phyloP scores from a whole-genome alignment of 2,329 filamentous ascomycete genomes.

The Hymenoscyphus fraxineus region DNA sequence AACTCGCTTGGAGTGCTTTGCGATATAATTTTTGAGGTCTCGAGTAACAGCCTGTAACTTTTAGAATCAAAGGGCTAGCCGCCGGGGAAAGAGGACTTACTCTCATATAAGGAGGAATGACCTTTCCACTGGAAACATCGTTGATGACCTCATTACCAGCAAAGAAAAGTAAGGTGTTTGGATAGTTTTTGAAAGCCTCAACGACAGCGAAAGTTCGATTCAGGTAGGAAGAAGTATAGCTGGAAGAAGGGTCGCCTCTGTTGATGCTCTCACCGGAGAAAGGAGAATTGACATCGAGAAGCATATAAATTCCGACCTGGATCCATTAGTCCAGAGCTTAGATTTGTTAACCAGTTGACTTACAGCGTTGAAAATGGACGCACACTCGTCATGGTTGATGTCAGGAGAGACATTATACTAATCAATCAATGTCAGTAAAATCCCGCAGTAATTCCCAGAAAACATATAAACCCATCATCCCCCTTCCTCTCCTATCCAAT shows the following conservation, averaged over 20 bases:
- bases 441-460: not conserved
- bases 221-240: constrained; percentile 57
- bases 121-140: constrained; percentile 54
- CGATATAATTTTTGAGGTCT: constrained; percentile 78
- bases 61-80: constrained; percentile 13
- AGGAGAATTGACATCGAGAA: constrained; percentile 66
- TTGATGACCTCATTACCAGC: constrained; percentile 77
- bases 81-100: constrained; percentile 20
- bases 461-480: too few relatives aligned
- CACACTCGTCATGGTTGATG: constrained; percentile 63
- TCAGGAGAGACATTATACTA: constrained; percentile 61
- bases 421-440: not conserved
- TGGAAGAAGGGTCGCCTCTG: constrained; percentile 52
- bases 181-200: constrained; percentile 63
- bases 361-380: constrained; percentile 62
- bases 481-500: too few relatives aligned
- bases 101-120: constrained; percentile 65
- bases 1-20: constrained; percentile 61
- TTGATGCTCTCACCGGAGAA: constrained; percentile 55
- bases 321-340: constrained; percentile 5
- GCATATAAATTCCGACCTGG: constrained; percentile 61
- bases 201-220: constrained; percentile 65
- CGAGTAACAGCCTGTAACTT: constrained; percentile 64
- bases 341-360: constrained; percentile 29
- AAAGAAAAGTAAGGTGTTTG: constrained; percentile 70